Evolutionary conservation across 768 basidiomycete species (phyloP), one percentile per base, ranked within the genome.

Genomic region (Xerocomus spinulosus): DNA sequence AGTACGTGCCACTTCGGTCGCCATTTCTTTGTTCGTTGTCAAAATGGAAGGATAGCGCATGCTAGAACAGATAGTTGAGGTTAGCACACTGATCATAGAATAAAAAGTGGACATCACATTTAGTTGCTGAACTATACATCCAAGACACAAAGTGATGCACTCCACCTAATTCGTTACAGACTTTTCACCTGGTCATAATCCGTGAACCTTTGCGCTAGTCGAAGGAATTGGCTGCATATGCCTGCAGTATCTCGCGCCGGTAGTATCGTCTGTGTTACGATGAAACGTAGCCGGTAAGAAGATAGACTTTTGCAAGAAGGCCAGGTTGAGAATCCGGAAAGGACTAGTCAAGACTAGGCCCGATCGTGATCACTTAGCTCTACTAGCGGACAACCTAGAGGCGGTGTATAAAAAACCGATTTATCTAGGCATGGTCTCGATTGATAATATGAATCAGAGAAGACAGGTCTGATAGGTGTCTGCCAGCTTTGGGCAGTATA

Each of bases 351-450:
- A 17, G 33, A 35, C 43, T 23, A n/a, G 33, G 13, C 26, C 26
- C 5, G 26, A 28, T 28, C 8, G 21, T 10, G 7, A 35, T 24
- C 34, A 32, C 4, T 10, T 30, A 40, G 17, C 8, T 17, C 38
- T n/a, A 33, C 17, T n/a, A n/a, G n/a, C n/a, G n/a, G n/a, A n/a
- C n/a, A n/a, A 2, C 21, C 12, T 14, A 40, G 21, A 26, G 26
- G 28, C n/a, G 39, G 32, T 32, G 42, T 41, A 43, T 20, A 5
- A 32, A 44, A 44, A 36, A n/a, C n/a, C n/a, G 21, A 41, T 42
- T 42, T 39, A 40, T 41, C 42, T 47, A 24, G 46, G 32, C 37
- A 37, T 5, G 50, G 42, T 44, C 59, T 42, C 32, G 42, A 42
- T 25, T 34, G 48, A 37, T 46, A 32, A 33, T 51, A 34, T 45